These are phyloP conservation scores for Lactuca sativa DNA, from an alignment of 129 eudicot genomes.

Conservation along the genomic window DNA sequence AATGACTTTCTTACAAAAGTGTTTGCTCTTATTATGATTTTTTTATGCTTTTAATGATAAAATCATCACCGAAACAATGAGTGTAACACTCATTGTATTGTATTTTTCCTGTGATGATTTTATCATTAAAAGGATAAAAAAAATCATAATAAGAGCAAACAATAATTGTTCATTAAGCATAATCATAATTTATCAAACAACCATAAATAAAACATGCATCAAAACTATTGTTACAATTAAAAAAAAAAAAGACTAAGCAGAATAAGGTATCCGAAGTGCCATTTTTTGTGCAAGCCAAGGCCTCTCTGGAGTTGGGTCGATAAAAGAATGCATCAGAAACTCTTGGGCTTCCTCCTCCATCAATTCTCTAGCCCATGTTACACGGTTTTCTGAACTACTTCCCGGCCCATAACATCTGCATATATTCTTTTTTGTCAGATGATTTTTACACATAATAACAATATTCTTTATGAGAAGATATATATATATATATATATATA, in stretches of 20 bases:
- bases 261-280: slow-evolving; percentile 76
- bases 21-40: too few species aligned
- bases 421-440: background rate
- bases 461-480: too few species aligned
- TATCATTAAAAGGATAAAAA: too few species aligned
- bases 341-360: slow-evolving; percentile 78
- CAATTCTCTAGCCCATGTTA: slow-evolving; percentile 88
- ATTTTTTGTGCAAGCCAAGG: slow-evolving; percentile 82
- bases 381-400: slow-evolving; percentile 65
- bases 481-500: too few species aligned
- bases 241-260: slow-evolving; percentile 41
- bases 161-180: background rate
- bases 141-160: background rate
- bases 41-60: too few species aligned
- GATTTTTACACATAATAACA: too few species aligned
- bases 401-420: slow-evolving; percentile 91
- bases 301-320: slow-evolving; percentile 72
- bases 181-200: slow-evolving; percentile 1
- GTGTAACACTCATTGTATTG: too few species aligned
- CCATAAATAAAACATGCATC: background rate
- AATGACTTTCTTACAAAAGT: too few species aligned
- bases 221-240: background rate
- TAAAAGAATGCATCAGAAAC: slow-evolving; percentile 65
- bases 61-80: too few species aligned
- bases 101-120: too few species aligned